Conservation (phyloP, 192 early-diverging fungal species). For the Phlyctochytrium planicorne region DNA sequence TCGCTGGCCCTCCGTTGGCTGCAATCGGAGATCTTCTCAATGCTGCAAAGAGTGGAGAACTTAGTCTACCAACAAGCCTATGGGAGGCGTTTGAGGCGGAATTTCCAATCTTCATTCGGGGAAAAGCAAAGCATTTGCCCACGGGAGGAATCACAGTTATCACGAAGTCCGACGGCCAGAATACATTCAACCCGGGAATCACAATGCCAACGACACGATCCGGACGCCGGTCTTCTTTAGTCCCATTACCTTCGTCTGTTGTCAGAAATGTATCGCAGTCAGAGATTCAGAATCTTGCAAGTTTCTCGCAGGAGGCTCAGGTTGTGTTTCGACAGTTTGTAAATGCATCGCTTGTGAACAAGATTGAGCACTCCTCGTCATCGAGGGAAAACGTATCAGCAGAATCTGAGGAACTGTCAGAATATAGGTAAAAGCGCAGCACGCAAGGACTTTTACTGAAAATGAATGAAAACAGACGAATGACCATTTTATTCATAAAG, state of each 20-base stretch:
- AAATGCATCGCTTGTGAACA: background rate
- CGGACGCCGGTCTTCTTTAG: background rate
- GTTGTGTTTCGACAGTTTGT: background rate
- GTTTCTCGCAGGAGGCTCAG: background rate
- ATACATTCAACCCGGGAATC: background rate
- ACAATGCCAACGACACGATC: background rate
- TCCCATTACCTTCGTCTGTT: background rate
- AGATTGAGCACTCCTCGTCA: background rate
- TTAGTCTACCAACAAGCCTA: background rate
- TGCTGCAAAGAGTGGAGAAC: background rate
- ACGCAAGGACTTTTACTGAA: no score
- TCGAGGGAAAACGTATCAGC: background rate
- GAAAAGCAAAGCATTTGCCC: background rate
- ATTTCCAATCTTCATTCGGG: constrained; percentile 1
- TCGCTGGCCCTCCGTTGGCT: background rate
- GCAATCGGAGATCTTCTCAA: background rate
- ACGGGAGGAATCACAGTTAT: background rate
- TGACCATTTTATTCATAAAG: constrained; percentile 29
- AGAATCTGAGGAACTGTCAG: constrained; percentile 3
- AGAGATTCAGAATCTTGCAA: background rate
- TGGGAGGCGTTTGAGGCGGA: background rate
- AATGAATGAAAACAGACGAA: constrained; percentile 12
- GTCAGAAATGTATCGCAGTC: background rate
- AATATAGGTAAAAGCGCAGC: background rate
- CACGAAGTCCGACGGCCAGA: background rate